Conservation (phyloP, 2,329 filamentous ascomycete species). For the Xylariaceae sp. region DNA sequence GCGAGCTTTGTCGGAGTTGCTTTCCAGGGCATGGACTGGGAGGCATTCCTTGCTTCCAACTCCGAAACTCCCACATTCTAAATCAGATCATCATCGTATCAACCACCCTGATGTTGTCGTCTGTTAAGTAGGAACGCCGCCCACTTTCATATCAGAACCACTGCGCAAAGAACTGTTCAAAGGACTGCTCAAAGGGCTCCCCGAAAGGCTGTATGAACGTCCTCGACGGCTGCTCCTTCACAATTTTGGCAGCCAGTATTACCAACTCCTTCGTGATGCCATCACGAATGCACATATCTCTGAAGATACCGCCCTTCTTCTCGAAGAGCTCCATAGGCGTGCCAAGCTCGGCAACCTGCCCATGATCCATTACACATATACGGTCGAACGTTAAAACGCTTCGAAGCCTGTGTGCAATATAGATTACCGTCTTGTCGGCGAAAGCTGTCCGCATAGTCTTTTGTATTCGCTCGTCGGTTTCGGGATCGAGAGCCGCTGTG, state of each 20-base stretch:
- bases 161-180: conserved; percentile 3
- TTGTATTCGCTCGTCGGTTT: conserved; percentile 70
- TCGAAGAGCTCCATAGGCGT: not conserved
- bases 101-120: no score
- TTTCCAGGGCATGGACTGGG: no score
- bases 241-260: not conserved
- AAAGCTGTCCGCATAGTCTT: conserved; percentile 62
- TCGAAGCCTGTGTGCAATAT: conserved; percentile 60
- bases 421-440: conserved; percentile 63
- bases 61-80: no score
- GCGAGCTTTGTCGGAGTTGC: no score
- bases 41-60: no score
- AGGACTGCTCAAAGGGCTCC: conserved; percentile 1
- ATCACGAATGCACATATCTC: conserved; percentile 1
- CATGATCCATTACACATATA: conserved; percentile 70
- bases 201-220: not conserved
- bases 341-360: conserved; percentile 56
- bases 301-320: conserved; percentile 1
- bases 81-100: no score
- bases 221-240: not conserved
- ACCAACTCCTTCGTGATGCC: conserved; percentile 1
- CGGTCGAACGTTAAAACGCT: conserved; percentile 70
- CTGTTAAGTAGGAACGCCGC: no score
- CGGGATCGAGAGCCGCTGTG: conserved; percentile 66
- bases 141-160: not conserved